A percentile compares a stretch with the other conserved stretches of the same genome.
phyloP scores from a whole-genome alignment of 768 basidiomycete species.

The Auriculariales sp. region DNA sequence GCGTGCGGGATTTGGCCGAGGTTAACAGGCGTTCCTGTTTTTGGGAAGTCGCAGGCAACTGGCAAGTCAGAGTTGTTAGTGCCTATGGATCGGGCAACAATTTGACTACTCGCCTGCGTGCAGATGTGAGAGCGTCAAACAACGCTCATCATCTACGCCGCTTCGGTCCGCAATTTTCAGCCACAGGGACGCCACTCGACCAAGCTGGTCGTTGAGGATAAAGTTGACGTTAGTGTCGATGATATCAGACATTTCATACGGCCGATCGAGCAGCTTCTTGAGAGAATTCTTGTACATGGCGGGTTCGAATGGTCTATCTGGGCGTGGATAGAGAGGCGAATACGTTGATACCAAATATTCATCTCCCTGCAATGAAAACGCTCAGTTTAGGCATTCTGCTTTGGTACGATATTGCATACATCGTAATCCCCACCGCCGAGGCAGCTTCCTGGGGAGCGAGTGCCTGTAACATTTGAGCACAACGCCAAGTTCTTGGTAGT shows the following conservation, averaged over 20 bases:
- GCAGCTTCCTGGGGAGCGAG: constrained; percentile 20
- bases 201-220: too few species aligned
- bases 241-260: constrained; percentile 40
- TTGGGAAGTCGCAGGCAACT: constrained; percentile 49
- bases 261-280: background rate
- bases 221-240: constrained; percentile 58
- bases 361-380: constrained; percentile 8
- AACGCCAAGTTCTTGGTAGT: background rate
- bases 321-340: background rate
- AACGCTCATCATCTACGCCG: constrained; percentile 36
- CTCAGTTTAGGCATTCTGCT: constrained; percentile 12
- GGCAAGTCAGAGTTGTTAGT: background rate
- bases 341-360: background rate
- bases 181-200: constrained; percentile 50
- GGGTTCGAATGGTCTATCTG: constrained; percentile 19
- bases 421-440: constrained; percentile 62
- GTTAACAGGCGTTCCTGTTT: constrained; percentile 35
- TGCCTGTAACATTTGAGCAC: background rate
- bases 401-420: constrained; percentile 37
- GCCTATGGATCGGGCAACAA: background rate
- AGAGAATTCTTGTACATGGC: constrained; percentile 38
- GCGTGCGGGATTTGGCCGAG: constrained; percentile 29
- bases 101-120: constrained; percentile 26
- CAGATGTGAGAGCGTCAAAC: constrained; percentile 36
- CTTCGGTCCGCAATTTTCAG: constrained; percentile 50